Evolutionary conservation across 257 asterid genomes (phyloP), one percentile per base, ranked within the genome.

Genomic region (Lycium ferocissimum): DNA sequence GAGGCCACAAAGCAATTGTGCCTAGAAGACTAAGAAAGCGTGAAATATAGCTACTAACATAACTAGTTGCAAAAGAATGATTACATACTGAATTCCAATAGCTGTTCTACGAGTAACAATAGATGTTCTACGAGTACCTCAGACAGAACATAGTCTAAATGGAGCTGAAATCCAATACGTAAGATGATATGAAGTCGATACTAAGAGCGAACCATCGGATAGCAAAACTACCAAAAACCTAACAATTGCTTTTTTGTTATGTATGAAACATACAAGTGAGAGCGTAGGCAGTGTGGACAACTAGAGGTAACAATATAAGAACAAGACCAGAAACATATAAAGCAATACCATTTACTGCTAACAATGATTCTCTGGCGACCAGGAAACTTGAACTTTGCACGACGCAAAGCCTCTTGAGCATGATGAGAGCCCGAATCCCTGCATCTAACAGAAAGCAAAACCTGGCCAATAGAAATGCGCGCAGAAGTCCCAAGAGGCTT

Each of bases 321-420:
- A n/a, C 69, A 63, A 57, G 9, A 37, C 35, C 13, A 17, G 20
- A 80, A 49, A 43, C 13, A 18, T 49, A 47, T 14, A 14, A 47
- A 67, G 69, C 65, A 17, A 65, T 87, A 87, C 90, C 90, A 89
- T 84, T 89, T 89, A 85, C 90, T 87, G 87, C 92, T 89, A 70
- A 89, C 87, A 17, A 89, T 87, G 57, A 87, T 85, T 85, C 87
- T 87, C 67, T 89, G 90, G 22, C 91, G 89, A 40, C 91, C 89
- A 22, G 89, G 90, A 62, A 89, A 89, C 86, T 89, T 88, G 86
- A 88, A 89, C 81, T 89, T 89, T 9, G 91, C 91, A 84, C 89
- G 90, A 7, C 90, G 89, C 22, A 87, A 43, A 6, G 91, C 91
- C 76, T 89, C 91, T 84, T 89, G 87, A 11, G 91, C 90, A 58